Percentiles rank a stretch among this genome's conserved stretches.
Evolutionary conservation across 306 rosid species (phyloP).

Genomic region (Ormosia emarginata): DNA sequence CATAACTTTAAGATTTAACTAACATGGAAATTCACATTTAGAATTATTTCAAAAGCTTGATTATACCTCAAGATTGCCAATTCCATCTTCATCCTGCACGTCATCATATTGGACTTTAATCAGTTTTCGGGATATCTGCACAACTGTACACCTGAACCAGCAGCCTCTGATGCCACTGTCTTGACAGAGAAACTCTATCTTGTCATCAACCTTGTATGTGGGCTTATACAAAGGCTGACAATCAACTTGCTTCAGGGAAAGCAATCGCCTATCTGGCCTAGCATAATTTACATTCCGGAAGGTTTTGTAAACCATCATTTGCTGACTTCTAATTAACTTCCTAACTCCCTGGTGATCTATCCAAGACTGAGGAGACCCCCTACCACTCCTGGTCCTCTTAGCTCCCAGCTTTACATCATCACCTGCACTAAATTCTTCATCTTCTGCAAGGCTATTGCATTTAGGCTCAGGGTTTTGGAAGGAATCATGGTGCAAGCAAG

Average conservation of each 20-base stretch:
- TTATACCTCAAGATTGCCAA: constrained; percentile 85
- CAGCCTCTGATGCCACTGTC: constrained; percentile 99
- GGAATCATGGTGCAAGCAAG: constrained; percentile 61
- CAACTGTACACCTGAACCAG: constrained; percentile 92
- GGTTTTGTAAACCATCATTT: constrained; percentile 45
- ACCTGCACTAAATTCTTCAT: constrained; percentile 50
- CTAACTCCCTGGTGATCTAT: constrained; percentile 46
- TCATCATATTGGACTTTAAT: constrained; percentile 79
- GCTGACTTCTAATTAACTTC: constrained; percentile 46
- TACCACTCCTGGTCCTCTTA: constrained; percentile 70
- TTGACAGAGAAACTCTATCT: constrained; percentile 92
- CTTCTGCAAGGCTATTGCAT: constrained; percentile 49
- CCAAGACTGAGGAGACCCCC: constrained; percentile 39
- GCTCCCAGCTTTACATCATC: constrained; percentile 53
- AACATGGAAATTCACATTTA: not conserved
- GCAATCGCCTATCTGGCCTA: constrained; percentile 42
- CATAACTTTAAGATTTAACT: constrained; percentile 22
- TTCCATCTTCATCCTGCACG: constrained; percentile 82
- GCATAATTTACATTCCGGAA: constrained; percentile 41
- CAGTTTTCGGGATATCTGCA: constrained; percentile 67
- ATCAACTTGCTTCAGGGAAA: constrained; percentile 50
- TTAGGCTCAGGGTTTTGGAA: constrained; percentile 36
- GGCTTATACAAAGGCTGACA: constrained; percentile 47
- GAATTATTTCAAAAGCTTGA: constrained; percentile 8
- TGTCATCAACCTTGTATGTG: constrained; percentile 59